A percentile compares a stretch with the other conserved stretches of the same genome.
Evolutionary conservation across 768 basidiomycete species (phyloP).

Genomic region (Suillus sp.): DNA sequence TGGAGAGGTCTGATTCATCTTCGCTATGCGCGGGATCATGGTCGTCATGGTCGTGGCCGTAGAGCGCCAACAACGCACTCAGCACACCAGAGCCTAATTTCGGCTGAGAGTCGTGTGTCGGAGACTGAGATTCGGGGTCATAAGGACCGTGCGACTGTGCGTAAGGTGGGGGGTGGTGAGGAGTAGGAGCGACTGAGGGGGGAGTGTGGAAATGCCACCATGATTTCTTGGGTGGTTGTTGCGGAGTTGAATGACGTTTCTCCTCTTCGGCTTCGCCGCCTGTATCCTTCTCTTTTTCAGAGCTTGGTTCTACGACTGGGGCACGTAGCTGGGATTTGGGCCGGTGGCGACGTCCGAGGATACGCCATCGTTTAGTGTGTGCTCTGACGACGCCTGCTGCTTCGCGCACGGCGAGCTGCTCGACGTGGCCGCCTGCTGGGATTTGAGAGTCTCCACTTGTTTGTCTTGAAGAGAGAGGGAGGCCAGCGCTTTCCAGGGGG

Average conservation of each 20-base stretch:
- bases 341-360: slow-evolving; percentile 18
- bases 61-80: slow-evolving; percentile 65
- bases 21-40: slow-evolving; percentile 22
- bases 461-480: slow-evolving; percentile 42
- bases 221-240: background rate
- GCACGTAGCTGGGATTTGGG: slow-evolving; percentile 15
- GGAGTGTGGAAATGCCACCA: slow-evolving; percentile 8
- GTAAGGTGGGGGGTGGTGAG: background rate
- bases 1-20: slow-evolving; percentile 18
- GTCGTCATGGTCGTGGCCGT: slow-evolving; percentile 38
- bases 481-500: slow-evolving; percentile 62
- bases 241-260: background rate
- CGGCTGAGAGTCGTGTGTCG: slow-evolving; percentile 18
- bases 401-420: slow-evolving; percentile 34
- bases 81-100: slow-evolving; percentile 55
- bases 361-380: slow-evolving; percentile 38
- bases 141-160: background rate
- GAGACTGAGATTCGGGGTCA: slow-evolving; percentile 13
- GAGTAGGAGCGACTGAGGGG: slow-evolving; percentile 6
- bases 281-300: slow-evolving; percentile 9
- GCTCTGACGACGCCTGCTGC: slow-evolving; percentile 48
- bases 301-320: slow-evolving; percentile 1
- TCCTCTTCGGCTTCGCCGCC: slow-evolving; percentile 16
- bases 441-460: slow-evolving; percentile 11
- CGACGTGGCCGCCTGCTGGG: slow-evolving; percentile 20